phyloP scores from a whole-genome alignment of 352 stramenopile species.

The Thraustochytrium striatum region DNA sequence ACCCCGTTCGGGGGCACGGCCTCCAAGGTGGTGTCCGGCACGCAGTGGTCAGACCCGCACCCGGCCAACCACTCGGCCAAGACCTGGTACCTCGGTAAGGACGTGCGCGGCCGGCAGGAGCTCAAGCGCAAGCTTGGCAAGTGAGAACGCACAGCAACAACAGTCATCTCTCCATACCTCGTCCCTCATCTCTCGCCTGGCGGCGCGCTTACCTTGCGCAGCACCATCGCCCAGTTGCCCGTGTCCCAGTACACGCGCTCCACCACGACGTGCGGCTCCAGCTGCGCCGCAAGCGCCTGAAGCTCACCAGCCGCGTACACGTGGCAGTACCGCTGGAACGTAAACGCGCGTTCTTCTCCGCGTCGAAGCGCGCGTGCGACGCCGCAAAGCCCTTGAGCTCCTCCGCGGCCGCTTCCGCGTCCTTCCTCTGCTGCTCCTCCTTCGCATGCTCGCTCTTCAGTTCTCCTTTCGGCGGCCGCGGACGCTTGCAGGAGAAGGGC shows the following conservation, averaged over 20 bases:
- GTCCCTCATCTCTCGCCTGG: too few species aligned
- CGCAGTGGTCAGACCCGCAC: slow-evolving; percentile 28
- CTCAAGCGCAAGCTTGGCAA: slow-evolving; percentile 48
- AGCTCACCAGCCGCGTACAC: slow-evolving; percentile 73
- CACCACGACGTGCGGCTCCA: neutral
- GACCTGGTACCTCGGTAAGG: slow-evolving; percentile 43
- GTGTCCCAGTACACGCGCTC: slow-evolving; percentile 37
- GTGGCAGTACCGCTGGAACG: slow-evolving; percentile 81
- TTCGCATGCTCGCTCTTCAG: slow-evolving; percentile 9
- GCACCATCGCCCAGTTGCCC: slow-evolving; percentile 28
- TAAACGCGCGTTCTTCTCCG: slow-evolving; percentile 64
- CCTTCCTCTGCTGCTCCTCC: neutral
- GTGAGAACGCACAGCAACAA: too few species aligned
- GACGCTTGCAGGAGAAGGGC: slow-evolving; percentile 62
- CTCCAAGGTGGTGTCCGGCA: slow-evolving; percentile 25
- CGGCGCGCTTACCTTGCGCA: too few species aligned
- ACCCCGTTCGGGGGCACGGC: slow-evolving; percentile 16
- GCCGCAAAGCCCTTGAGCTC: neutral
- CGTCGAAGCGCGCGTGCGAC: slow-evolving; percentile 58
- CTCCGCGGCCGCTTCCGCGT: neutral
- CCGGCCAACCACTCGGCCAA: slow-evolving; percentile 26
- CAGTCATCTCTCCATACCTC: too few species aligned
- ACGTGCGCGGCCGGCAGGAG: slow-evolving; percentile 21
- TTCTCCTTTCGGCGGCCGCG: neutral
- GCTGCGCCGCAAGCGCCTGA: slow-evolving; percentile 62